A percentile compares a stretch with the other conserved stretches of the same genome.
These are phyloP conservation scores for Chlamydomonas sphaeroides DNA, from an alignment of 139 green algal species.

Conservation along the genomic window DNA sequence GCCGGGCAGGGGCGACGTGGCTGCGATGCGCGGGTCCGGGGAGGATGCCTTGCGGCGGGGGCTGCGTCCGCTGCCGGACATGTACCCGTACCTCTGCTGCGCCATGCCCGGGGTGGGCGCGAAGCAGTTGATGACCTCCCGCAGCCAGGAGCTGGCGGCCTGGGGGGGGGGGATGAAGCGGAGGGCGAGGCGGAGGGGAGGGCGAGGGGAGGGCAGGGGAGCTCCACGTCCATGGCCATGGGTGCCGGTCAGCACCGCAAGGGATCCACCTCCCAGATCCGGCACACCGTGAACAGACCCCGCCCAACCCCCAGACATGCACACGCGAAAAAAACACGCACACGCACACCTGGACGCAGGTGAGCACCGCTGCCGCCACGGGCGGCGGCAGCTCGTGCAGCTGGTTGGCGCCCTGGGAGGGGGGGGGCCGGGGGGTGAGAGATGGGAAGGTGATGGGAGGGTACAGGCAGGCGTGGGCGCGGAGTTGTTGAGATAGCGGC, in stretches of 20 bases:
- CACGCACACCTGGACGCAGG: slow-evolving; percentile 4
- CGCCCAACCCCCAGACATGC: neutral
- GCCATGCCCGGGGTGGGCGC: neutral
- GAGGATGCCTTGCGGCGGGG: too few relatives aligned
- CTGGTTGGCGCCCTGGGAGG: slow-evolving; percentile 20
- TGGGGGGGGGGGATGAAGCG: neutral
- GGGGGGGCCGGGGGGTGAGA: neutral
- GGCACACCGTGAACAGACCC: too few relatives aligned
- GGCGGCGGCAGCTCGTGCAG: slow-evolving; percentile 24
- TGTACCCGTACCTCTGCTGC: neutral
- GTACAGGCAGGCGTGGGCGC: too few relatives aligned
- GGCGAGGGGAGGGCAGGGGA: too few relatives aligned
- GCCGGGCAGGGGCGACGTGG: too few relatives aligned
- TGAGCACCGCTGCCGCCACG: slow-evolving; percentile 24
- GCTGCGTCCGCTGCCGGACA: too few relatives aligned
- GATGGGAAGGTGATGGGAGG: too few relatives aligned
- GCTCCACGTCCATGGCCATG: too few relatives aligned
- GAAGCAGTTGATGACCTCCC: slow-evolving; percentile 50
- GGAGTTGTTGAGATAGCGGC: too few relatives aligned
- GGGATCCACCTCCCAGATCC: too few relatives aligned
- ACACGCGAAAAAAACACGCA: neutral
- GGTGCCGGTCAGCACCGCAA: too few relatives aligned
- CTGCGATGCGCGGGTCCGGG: too few relatives aligned
- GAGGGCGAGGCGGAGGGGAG: neutral
- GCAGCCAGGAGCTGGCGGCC: slow-evolving; percentile 44